A percentile compares a stretch with the other conserved stretches of the same genome.
phyloP scores from a whole-genome alignment of 176 grass and related monocot species.

The Oryza coarctata region DNA sequence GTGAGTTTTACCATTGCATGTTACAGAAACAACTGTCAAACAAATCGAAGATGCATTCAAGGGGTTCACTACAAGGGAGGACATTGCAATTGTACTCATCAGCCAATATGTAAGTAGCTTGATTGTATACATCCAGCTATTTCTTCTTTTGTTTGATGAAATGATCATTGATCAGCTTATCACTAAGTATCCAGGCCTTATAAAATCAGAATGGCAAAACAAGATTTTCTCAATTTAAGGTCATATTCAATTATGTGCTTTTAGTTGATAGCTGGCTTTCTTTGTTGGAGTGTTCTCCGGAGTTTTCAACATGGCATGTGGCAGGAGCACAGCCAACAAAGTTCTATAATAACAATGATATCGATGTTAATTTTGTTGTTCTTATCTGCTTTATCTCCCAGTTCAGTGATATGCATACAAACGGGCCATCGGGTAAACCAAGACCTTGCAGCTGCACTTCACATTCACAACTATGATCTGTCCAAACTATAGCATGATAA shows the following conservation, averaged over 20 bases:
- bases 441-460: no score
- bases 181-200: neutral
- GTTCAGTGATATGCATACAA: neutral
- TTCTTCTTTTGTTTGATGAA: neutral
- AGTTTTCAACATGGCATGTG: neutral
- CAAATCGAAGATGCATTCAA: constrained; percentile 84
- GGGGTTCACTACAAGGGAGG: constrained; percentile 73
- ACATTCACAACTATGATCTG: no score
- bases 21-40: constrained; percentile 76
- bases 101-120: constrained; percentile 80
- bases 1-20: neutral
- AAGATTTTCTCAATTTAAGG: neutral
- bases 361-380: neutral
- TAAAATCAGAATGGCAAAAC: neutral
- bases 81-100: constrained; percentile 80
- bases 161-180: neutral
- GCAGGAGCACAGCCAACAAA: neutral
- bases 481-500: neutral
- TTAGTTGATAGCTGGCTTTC: neutral
- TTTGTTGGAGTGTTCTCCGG: neutral
- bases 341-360: neutral
- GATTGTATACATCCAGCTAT: neutral
- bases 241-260: neutral
- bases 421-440: no score
- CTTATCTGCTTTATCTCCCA: neutral